phyloP scores from a whole-genome alignment of 306 rosid species.

The peach (Prunus persica) region DNA sequence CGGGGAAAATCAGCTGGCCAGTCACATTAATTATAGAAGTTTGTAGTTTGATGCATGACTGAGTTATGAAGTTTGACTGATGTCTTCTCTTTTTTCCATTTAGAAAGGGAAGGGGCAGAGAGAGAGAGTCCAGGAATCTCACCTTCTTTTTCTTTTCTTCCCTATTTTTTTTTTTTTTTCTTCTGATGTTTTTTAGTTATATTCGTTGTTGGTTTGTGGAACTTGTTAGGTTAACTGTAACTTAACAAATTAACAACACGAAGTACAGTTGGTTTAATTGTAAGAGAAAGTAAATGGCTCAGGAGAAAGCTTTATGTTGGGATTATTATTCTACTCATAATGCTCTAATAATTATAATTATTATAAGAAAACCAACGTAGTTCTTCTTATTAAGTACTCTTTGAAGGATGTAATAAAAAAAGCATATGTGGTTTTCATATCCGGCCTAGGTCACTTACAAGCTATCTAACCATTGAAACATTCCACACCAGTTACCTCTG shows the following conservation, averaged over 20 bases:
- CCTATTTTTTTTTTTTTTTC: background rate
- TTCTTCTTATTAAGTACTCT: too few relatives aligned
- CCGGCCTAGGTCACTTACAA: too few relatives aligned
- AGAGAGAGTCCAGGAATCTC: conserved; percentile 4
- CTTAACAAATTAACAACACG: conserved; percentile 20
- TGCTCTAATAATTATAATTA: background rate
- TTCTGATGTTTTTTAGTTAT: background rate
- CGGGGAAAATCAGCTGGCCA: background rate
- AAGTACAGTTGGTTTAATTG: conserved; percentile 4
- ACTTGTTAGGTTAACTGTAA: conserved; percentile 29
- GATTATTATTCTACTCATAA: conserved; percentile 7
- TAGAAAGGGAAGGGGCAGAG: background rate
- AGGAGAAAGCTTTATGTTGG: background rate
- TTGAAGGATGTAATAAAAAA: too few relatives aligned
- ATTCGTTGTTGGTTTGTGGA: conserved; percentile 17
- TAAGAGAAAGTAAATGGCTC: conserved; percentile 13
- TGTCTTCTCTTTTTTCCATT: background rate
- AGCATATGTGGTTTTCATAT: too few relatives aligned
- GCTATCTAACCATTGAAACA: background rate
- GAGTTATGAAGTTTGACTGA: conserved; percentile 18
- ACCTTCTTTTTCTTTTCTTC: background rate
- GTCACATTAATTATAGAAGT: background rate
- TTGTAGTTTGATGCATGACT: conserved; percentile 4
- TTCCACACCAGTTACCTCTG: background rate
- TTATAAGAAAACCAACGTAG: background rate